These are phyloP conservation scores for Ogataea wickerhamii DNA, from an alignment of 805 yeast genomes.

Conservation along the genomic window DNA sequence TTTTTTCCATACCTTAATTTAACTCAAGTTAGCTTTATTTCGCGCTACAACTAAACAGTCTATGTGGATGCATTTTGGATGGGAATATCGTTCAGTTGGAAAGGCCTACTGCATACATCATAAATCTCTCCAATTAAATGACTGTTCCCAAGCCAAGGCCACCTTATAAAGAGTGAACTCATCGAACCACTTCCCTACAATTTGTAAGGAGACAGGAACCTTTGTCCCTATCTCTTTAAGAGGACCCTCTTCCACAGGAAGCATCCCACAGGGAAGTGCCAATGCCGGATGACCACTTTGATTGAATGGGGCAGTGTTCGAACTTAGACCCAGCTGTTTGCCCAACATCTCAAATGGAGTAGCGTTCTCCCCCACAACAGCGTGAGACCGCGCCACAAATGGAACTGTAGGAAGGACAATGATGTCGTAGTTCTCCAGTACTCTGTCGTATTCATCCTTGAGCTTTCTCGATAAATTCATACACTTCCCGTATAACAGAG, in stretches of 20 bases:
- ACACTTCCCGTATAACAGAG: slow-evolving; percentile 33
- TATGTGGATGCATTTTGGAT: too few species aligned
- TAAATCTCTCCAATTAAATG: slow-evolving; percentile 23
- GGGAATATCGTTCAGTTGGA: too few species aligned
- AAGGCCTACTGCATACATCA: too few species aligned
- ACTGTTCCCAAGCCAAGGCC: slow-evolving; percentile 35
- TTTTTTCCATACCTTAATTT: too few species aligned
- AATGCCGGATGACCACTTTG: slow-evolving; percentile 38
- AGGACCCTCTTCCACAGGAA: slow-evolving; percentile 30
- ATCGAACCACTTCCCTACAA: slow-evolving; percentile 33
- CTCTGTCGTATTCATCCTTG: slow-evolving; percentile 30
- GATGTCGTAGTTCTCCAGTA: slow-evolving; percentile 29
- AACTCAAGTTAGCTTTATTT: too few species aligned
- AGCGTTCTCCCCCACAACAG: slow-evolving; percentile 11
- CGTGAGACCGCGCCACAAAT: slow-evolving; percentile 28
- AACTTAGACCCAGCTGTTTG: slow-evolving; percentile 29
- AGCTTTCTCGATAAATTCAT: slow-evolving; percentile 31
- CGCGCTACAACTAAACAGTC: too few species aligned
- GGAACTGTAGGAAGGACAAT: slow-evolving; percentile 33
- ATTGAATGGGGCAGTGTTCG: slow-evolving; percentile 35
- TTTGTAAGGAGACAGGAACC: slow-evolving; percentile 33
- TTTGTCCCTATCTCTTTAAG: slow-evolving; percentile 14
- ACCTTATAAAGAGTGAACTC: slow-evolving; percentile 30
- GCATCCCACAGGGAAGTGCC: slow-evolving; percentile 33
- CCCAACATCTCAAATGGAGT: slow-evolving; percentile 24